Evolutionary conservation across 2,329 filamentous ascomycete genomes (phyloP), one percentile per base, ranked within the genome.

Genomic region (Chaetomiaceae sp.): DNA sequence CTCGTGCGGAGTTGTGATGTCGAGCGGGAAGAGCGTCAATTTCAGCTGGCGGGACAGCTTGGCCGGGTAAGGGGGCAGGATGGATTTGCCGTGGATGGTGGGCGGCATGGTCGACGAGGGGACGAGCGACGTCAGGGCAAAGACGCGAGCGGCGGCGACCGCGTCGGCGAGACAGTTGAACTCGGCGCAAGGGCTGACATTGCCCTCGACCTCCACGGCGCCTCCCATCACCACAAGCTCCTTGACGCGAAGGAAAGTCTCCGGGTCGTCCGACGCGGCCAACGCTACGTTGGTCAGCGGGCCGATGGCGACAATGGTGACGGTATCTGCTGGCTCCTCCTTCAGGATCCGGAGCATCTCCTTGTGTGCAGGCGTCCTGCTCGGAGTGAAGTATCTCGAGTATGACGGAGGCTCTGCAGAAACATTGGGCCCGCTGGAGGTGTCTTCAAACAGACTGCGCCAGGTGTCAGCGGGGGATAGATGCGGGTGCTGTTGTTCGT

Each of bases 211-310:
- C 49, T 86, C 75, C 44, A 98, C 78, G 19, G 87, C 83, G 49
- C 93, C 93, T 49, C 91, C 93, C 93, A 98, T 98, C 38, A 96
- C 86, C 4, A 95, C 84, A 3, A 98, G 78, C 66, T 97, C 89
- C 65, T 94, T 95, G 39, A 83, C 87, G 35, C 82, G 81, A 45
- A 98, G 74, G 65, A 98, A 96, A 0, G 89, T 84, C 65, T 91
- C 88, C 0, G 90, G 84, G 56, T 97, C 91, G 59, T 88, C 81
- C 12, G 88, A 83, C 3, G 93, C 90, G 3, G 93, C 93, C 20
- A 95, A 68, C 1, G 93, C 93, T 24, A 95, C 70, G 62, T 95
- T 98, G n/a, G 93, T 97, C 56, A 97, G 71, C 1, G 93, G 93
- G 0, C 93, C 93, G 39, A 97, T 75, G 19, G 87, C 87, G 30